Conservation (phyloP, 202 grass and related monocot genomes). For the Zizania palustris region DNA sequence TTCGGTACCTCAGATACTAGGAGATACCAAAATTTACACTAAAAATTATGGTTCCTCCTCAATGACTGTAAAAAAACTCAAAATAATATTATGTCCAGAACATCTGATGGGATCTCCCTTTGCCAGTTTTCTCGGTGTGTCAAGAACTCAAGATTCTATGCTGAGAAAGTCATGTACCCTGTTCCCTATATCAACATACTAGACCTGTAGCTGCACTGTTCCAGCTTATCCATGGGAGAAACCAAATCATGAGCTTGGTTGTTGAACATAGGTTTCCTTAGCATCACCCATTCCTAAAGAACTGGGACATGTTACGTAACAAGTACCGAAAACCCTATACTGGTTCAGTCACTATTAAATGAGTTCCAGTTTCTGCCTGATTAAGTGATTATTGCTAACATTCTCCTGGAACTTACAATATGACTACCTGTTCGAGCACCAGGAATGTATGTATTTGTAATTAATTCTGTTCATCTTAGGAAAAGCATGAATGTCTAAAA, state of each 20-base stretch:
- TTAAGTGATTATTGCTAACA: not conserved
- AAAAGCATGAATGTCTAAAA: not conserved
- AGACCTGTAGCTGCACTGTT: not conserved
- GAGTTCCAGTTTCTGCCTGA: not conserved
- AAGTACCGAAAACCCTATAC: not conserved
- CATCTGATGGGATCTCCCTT: not conserved
- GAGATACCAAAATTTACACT: too few species aligned
- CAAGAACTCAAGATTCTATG: not conserved
- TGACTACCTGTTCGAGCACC: not conserved
- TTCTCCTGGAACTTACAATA: constrained; percentile 14
- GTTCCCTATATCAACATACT: not conserved
- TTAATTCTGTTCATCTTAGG: not conserved
- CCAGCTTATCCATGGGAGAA: not conserved
- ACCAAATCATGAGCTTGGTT: not conserved
- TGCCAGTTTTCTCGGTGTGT: not conserved
- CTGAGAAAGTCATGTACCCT: not conserved
- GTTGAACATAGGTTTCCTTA: not conserved
- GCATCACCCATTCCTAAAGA: not conserved
- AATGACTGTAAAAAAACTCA: too few species aligned
- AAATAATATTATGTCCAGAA: not conserved
- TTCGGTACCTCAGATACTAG: too few species aligned
- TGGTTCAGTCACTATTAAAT: not conserved
- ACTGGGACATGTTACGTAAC: not conserved
- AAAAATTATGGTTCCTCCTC: too few species aligned
- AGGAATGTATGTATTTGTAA: too few species aligned